phyloP scores from a whole-genome alignment of 176 grass and related monocot species.

The Hordeum marinum region DNA sequence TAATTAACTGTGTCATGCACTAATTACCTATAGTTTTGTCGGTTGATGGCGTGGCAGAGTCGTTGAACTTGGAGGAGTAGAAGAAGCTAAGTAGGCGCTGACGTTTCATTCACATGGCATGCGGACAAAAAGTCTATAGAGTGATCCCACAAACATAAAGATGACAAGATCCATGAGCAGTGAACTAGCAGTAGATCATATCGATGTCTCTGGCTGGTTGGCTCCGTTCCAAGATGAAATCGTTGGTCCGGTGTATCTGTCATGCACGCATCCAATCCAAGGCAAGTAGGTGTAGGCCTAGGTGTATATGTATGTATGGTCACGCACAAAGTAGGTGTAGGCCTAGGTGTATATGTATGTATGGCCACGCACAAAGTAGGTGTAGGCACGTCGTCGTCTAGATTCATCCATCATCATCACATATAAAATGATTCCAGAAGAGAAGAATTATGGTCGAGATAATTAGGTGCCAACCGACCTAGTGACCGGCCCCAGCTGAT shows the following conservation, averaged over 20 bases:
- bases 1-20: not conserved
- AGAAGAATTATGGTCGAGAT: not conserved
- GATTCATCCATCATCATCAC: no score
- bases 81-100: no score
- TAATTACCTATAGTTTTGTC: no score
- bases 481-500: not conserved
- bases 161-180: not conserved
- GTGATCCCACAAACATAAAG: not conserved
- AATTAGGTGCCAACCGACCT: constrained; percentile 27
- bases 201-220: not conserved
- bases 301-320: no score
- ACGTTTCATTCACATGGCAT: no score
- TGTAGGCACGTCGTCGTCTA: not conserved
- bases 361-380: not conserved
- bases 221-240: constrained; percentile 1
- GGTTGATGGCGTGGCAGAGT: no score
- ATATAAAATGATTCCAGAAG: not conserved
- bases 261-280: not conserved
- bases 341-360: no score
- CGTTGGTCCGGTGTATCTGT: constrained; percentile 8
- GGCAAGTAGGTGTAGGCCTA: not conserved
- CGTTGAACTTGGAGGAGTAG: no score
- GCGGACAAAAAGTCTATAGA: no score
- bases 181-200: not conserved
- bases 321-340: not conserved